Evolutionary conservation across 2,329 filamentous ascomycete species (phyloP).

Genomic region (Parafenestella ontariensis): DNA sequence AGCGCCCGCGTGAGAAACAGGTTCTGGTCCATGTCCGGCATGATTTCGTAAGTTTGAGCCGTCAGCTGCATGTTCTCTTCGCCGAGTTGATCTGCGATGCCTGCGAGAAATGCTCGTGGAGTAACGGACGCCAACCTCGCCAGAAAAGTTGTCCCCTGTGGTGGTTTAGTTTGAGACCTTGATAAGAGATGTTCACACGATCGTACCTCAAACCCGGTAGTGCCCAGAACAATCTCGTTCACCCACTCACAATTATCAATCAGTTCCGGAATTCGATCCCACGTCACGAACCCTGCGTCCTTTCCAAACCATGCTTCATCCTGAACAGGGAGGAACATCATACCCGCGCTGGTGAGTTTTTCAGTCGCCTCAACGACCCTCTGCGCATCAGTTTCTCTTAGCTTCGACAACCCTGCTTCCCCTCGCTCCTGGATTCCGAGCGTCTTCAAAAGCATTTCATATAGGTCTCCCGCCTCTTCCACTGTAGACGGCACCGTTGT

Average conservation of each 20-base stretch:
- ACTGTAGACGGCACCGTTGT: slow-evolving; percentile 12
- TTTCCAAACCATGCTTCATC: slow-evolving; percentile 25
- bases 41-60: slow-evolving; percentile 50
- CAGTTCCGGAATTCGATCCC: slow-evolving; percentile 24
- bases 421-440: slow-evolving; percentile 20
- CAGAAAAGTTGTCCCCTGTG: slow-evolving; percentile 4
- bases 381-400: slow-evolving; percentile 13
- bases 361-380: slow-evolving; percentile 20
- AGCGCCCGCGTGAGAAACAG: slow-evolving; percentile 48
- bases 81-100: slow-evolving; percentile 22
- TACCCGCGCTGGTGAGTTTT: slow-evolving; percentile 2
- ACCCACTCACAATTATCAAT: slow-evolving; percentile 49
- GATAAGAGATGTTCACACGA: slow-evolving; percentile 7
- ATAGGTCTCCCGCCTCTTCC: slow-evolving; percentile 12
- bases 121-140: slow-evolving; percentile 7
- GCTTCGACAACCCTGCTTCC: slow-evolving; percentile 9
- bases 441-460: slow-evolving; percentile 28
- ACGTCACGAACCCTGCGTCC: slow-evolving; percentile 16
- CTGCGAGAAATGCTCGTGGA: slow-evolving; percentile 30
- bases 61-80: slow-evolving; percentile 11
- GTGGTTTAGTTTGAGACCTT: neutral
- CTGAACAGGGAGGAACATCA: slow-evolving; percentile 16
- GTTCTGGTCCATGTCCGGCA: slow-evolving; percentile 42
- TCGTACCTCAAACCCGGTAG: slow-evolving; percentile 54
- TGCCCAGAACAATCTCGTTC: slow-evolving; percentile 53